Base-by-base conservation (phyloP, 2,329 filamentous ascomycete genomes). In the Aspergillus sp. region DNA sequence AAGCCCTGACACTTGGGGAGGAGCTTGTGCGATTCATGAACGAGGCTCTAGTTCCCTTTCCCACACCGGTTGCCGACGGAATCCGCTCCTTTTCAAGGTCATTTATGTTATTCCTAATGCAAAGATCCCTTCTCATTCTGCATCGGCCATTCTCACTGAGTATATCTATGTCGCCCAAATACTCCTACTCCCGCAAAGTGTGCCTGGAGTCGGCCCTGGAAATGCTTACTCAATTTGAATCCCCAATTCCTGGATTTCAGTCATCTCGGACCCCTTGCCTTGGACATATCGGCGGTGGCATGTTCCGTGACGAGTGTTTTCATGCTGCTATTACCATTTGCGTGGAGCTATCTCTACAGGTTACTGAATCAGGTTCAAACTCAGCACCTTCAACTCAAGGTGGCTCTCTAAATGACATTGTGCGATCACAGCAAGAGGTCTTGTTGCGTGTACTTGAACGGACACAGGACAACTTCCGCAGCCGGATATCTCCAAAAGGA, bases 71-170 rank as follows among this genome's bases (percentile, higher is more conserved):
- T 15, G 60, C 55, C 5, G 63, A 63, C 9, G 60, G 57, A n/a
- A 62, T 58, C 15, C 56, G 65, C 42, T 61, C 64, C 17, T 73
- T 73, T 20, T 65, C 69, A 5, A 65, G 66, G 41, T 71, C 69
- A 3, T 65, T 85, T 5, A 68, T 83, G 24, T 78, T 84, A 48
- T 79, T 81, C 41, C 71, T 82, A 0, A 72, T 82, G 4, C 80
- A 81, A 5, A 81, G 84, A 13, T 85, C 84, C 63, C 63, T 85
- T 2, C 76, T 86, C 13, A 75, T 78, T 1, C 71, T 87, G 0
- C 84, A 87, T 60, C 78, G 76, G 7, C 73, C 72, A 1, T 74
- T 72, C 50, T 71, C 70, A 2, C 60, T 71, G n/a, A 73, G 69
- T 55, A 68, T 74, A 12, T 62, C 65, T 11, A 59, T 64, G 3